A percentile compares a stretch with the other conserved stretches of the same genome.
phyloP scores from a whole-genome alignment of 345 rosid species.

The Eucalyptus pauciflora region DNA sequence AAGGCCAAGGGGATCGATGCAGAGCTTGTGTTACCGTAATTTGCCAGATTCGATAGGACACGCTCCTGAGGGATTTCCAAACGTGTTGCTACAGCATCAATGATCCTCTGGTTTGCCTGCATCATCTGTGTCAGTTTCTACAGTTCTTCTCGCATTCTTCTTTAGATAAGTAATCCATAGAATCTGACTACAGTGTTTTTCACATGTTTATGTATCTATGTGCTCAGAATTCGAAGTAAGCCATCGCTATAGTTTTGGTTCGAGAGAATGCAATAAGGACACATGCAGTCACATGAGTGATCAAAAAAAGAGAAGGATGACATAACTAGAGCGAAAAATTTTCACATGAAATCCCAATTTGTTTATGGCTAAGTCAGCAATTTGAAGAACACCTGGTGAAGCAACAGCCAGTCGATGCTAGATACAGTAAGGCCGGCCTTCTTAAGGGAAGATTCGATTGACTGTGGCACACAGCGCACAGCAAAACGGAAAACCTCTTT shows the following conservation, averaged over 20 bases:
- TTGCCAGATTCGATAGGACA: conserved; percentile 74
- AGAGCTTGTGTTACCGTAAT: conserved; percentile 89
- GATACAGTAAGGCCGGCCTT: conserved; percentile 74
- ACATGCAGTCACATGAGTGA: not conserved
- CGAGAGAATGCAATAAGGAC: not conserved
- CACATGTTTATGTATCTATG: not conserved
- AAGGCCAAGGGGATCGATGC: conserved; percentile 90
- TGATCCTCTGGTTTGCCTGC: conserved; percentile 98
- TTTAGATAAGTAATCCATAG: not conserved
- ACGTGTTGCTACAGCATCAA: conserved; percentile 81
- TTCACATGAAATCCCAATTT: not conserved
- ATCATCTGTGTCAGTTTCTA: not conserved
- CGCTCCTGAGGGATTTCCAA: conserved; percentile 68
- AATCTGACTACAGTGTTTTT: not conserved
- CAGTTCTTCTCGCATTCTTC: not conserved
- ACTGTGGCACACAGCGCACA: conserved; percentile 68
- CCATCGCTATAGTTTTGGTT: not conserved
- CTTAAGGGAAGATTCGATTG: conserved; percentile 61
- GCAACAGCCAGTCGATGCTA: conserved; percentile 80
- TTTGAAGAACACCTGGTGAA: conserved; percentile 60
- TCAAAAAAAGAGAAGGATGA: not conserved
- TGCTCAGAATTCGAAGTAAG: not conserved
- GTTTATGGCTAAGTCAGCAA: not conserved
- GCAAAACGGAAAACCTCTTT: conserved; percentile 95
- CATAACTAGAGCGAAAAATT: not conserved